A percentile compares a stretch with the other conserved stretches of the same genome.
Evolutionary conservation across 2,329 filamentous ascomycete genomes (phyloP).

Genomic region (Penicillium freii): DNA sequence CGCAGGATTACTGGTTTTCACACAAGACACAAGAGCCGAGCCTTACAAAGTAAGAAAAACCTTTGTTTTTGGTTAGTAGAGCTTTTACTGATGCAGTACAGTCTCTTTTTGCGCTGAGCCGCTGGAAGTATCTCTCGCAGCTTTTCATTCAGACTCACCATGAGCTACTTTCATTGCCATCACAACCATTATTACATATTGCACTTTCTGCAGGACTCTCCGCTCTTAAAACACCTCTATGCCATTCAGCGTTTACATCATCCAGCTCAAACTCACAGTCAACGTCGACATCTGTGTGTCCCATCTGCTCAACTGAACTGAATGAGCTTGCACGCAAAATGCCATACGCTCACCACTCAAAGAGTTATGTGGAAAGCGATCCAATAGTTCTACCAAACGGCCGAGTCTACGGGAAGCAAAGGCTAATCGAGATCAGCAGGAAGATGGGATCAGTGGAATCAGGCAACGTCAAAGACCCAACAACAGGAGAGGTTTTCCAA

Average conservation of each 20-base stretch:
- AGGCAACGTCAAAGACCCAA: slow-evolving; percentile 72
- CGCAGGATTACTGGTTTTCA: slow-evolving; percentile 76
- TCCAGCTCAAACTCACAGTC: slow-evolving; percentile 53
- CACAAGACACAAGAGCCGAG: slow-evolving; percentile 58
- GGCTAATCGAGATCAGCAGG: slow-evolving; percentile 71
- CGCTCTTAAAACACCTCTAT: slow-evolving; percentile 91
- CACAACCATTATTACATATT: slow-evolving; percentile 81
- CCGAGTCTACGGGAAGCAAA: slow-evolving; percentile 74
- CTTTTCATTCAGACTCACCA: slow-evolving; percentile 86
- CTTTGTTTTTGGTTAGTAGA: neutral
- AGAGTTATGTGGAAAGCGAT: slow-evolving; percentile 87
- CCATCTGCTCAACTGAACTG: slow-evolving; percentile 92
- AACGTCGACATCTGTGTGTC: slow-evolving; percentile 75
- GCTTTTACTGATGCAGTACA: slow-evolving; percentile 30
- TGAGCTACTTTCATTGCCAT: slow-evolving; percentile 76
- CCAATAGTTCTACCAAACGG: slow-evolving; percentile 84
- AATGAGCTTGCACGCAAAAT: slow-evolving; percentile 86
- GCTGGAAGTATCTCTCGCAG: slow-evolving; percentile 74
- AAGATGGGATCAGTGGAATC: slow-evolving; percentile 67
- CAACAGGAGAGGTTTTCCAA: slow-evolving; percentile 67
- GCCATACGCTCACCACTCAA: slow-evolving; percentile 92
- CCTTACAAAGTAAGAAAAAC: slow-evolving; percentile 56
- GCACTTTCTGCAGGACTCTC: slow-evolving; percentile 88
- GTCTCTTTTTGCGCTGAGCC: slow-evolving; percentile 68
- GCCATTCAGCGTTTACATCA: slow-evolving; percentile 67